A percentile compares a stretch with the other conserved stretches of the same genome.
These are phyloP conservation scores for Filobasidium floriforme DNA, from an alignment of 768 basidiomycete genomes.

Conservation along the genomic window DNA sequence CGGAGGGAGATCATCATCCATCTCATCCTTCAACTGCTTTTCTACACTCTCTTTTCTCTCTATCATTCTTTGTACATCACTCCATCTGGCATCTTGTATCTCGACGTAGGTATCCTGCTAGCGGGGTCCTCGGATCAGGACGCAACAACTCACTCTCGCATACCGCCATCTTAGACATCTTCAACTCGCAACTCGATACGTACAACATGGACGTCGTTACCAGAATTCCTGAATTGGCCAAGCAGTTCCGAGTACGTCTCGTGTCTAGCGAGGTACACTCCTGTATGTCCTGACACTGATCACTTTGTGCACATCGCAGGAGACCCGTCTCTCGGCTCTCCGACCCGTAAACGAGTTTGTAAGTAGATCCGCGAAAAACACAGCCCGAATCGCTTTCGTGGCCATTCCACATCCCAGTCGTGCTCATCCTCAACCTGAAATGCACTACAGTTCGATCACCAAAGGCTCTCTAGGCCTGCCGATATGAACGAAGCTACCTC, in stretches of 20 bases:
- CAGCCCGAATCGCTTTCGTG: neutral
- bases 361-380: conserved; percentile 18
- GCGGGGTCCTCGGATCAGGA: too few relatives aligned
- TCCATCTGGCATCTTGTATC: too few relatives aligned
- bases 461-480: conserved; percentile 41
- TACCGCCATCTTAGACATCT: neutral
- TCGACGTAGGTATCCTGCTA: too few relatives aligned
- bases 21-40: too few relatives aligned
- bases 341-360: conserved; percentile 44
- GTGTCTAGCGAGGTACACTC: conserved; percentile 1
- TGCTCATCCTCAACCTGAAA: neutral
- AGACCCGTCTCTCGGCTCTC: conserved; percentile 41
- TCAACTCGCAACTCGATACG: neutral
- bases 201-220: conserved; percentile 43
- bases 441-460: conserved; percentile 40
- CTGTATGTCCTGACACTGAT: neutral
- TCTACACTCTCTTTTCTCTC: too few relatives aligned
- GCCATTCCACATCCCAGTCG: neutral
- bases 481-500: conserved; percentile 44
- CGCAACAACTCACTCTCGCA: too few relatives aligned
- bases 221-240: conserved; percentile 38
- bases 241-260: conserved; percentile 42
- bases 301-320: conserved; percentile 24
- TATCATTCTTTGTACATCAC: too few relatives aligned
- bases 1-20: too few relatives aligned